Conservation (phyloP, 2,329 filamentous ascomycete species). For the Cryphonectria naterciae region DNA sequence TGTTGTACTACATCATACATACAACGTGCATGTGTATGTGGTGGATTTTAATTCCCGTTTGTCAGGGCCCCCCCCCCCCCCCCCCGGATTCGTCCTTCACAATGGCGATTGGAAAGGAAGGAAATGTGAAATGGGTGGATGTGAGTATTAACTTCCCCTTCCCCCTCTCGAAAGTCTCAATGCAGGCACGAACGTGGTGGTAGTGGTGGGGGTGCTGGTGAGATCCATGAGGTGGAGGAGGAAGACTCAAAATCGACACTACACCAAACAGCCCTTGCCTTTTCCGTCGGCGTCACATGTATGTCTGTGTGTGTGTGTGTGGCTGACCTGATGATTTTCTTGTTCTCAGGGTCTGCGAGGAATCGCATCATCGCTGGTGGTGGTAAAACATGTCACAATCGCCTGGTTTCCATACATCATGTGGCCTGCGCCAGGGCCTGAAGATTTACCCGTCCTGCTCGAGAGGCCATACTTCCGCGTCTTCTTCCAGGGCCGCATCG, state of each 20-base stretch:
- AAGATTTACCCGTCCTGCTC: constrained; percentile 22
- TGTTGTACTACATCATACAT: background rate
- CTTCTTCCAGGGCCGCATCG: constrained; percentile 29
- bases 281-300: constrained; percentile 41
- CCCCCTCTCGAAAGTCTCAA: background rate
- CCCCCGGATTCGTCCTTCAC: constrained; percentile 28
- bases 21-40: background rate
- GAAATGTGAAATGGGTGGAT: constrained; percentile 31
- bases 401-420: constrained; percentile 29
- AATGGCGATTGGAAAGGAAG: constrained; percentile 30
- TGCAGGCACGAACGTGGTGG: background rate
- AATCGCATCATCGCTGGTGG: constrained; percentile 30
- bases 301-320: constrained; percentile 55
- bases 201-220: too few relatives aligned
- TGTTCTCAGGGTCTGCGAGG: constrained; percentile 28
- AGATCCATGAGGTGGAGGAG: background rate
- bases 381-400: constrained; percentile 28
- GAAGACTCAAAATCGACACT: background rate
- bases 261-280: background rate
- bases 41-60: background rate
- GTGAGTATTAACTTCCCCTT: constrained; percentile 16
- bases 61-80: background rate
- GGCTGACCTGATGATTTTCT: background rate
- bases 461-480: constrained; percentile 27
- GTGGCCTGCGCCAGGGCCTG: constrained; percentile 26